Base-by-base conservation (phyloP, 2,329 filamentous ascomycete genomes). In the Colletotrichum abscissum region DNA sequence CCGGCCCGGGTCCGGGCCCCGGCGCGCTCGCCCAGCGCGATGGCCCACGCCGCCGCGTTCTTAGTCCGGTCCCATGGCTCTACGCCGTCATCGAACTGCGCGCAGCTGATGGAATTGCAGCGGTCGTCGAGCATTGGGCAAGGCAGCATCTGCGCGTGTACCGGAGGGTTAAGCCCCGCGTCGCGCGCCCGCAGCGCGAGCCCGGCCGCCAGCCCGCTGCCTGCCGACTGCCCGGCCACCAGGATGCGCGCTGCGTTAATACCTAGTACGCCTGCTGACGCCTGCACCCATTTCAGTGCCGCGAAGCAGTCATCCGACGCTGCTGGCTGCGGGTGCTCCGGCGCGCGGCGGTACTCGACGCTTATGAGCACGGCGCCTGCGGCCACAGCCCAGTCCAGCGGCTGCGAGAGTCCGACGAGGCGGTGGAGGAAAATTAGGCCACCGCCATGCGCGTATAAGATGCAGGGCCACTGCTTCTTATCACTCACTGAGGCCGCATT, bases 321-420 rank as follows among this genome's bases (percentile, higher is more conserved):
- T 3, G 54, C 75, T 4, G 77, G 77, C 28, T 73, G 77, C 5
- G 72, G 74, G 35, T 76, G 67, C 63, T 80, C 78, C 1, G 79
- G 79, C 24, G 77, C 75, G 2, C 77, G 76, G 11, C 78, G 76
- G 74, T 79, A 79, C 68, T 78, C 78, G 66, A 78, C 77, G 11
- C 73, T 76, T 62, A 80, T 69, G 59, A 77, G 75, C 12, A 78
- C 71, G 52, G 76, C 76, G 55, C 67, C 74, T 9, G 73, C 64
- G 24, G 72, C 72, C 24, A 65, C 69, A 4, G 75, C 74, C 72
- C 72, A 76, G 28, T 68, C 68, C 24, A 79, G 64, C 12, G 75
- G 69, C 16, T 76, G 74, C 42, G 74, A 74, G 52, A 75, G 63
- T 22, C 75, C 73, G 19, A 74, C 73, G 70, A 78, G 78, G 57